Evolutionary conservation across 192 early-diverging fungal species (phyloP).

Genomic region (Coemansia sp.): DNA sequence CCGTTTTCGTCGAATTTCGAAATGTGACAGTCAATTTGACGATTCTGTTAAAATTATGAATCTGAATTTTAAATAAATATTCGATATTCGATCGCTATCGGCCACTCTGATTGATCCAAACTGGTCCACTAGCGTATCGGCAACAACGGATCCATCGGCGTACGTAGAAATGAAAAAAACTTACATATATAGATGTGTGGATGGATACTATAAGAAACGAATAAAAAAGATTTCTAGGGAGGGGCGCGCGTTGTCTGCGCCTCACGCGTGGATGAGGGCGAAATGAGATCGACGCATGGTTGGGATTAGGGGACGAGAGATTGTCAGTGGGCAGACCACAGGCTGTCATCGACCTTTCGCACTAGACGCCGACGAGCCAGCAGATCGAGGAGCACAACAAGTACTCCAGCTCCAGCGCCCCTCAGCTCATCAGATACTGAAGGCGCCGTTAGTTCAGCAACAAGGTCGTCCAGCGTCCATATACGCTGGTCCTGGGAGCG

Average conservation of each 20-base stretch:
- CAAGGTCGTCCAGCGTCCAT: conserved; percentile 41
- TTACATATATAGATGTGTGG: background rate
- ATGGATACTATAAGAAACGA: background rate
- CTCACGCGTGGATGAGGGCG: background rate
- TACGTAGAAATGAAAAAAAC: background rate
- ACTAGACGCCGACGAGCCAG: conserved; percentile 37
- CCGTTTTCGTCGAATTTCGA: background rate
- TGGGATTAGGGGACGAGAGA: background rate
- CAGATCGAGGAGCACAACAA: conserved; percentile 38
- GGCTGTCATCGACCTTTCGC: conserved; percentile 34
- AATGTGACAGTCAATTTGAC: background rate
- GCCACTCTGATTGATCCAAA: background rate
- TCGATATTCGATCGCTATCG: background rate
- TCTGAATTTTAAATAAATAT: background rate
- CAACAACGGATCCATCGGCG: background rate
- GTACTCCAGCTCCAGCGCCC: conserved; percentile 16
- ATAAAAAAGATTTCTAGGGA: conserved; percentile 3
- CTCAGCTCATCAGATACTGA: conserved; percentile 14
- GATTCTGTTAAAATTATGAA: background rate
- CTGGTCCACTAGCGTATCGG: background rate
- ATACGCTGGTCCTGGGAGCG: conserved; percentile 30
- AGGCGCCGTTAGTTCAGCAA: conserved; percentile 7
- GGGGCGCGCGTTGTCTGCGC: background rate
- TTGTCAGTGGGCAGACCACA: conserved; percentile 43
- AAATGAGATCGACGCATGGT: background rate